Conservation (phyloP, 2,329 filamentous ascomycete genomes). For the Coniochaeta hoffmannii region DNA sequence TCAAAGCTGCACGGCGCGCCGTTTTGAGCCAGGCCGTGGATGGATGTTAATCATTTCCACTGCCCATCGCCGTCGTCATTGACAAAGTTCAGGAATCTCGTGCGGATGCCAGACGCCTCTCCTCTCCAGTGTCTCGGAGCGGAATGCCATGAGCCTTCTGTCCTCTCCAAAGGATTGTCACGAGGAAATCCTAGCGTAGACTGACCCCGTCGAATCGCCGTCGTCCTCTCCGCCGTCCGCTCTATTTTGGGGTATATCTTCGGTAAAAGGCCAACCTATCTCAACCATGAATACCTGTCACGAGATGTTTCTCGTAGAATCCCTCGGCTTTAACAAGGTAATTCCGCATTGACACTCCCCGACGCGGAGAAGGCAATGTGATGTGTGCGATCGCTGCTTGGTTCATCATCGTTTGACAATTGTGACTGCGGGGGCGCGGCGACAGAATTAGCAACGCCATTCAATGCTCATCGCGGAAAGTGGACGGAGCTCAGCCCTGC, state of each 20-base stretch:
- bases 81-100: not conserved
- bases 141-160: not conserved
- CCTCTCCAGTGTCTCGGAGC: not conserved
- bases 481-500: not conserved
- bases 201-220: not conserved
- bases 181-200: not conserved
- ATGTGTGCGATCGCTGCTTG: constrained; percentile 9
- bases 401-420: constrained; percentile 60
- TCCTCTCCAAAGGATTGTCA: not conserved
- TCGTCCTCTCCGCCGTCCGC: not conserved
- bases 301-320: not conserved
- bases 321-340: not conserved
- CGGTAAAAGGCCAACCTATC: not conserved
- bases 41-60: not conserved
- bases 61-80: not conserved
- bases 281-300: not conserved
- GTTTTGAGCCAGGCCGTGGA: not conserved
- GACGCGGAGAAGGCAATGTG: constrained; percentile 14
- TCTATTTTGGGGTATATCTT: not conserved
- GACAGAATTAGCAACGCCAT: constrained; percentile 19
- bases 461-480: not conserved
- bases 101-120: not conserved
- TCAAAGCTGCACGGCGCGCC: not conserved
- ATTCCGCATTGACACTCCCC: not conserved
- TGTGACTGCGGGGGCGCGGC: constrained; percentile 42